Percentiles rank a stretch among this genome's conserved stretches.
These are phyloP conservation scores for Scolecobasidium constrictum DNA, from an alignment of 2,329 filamentous ascomycete genomes.

Conservation along the genomic window DNA sequence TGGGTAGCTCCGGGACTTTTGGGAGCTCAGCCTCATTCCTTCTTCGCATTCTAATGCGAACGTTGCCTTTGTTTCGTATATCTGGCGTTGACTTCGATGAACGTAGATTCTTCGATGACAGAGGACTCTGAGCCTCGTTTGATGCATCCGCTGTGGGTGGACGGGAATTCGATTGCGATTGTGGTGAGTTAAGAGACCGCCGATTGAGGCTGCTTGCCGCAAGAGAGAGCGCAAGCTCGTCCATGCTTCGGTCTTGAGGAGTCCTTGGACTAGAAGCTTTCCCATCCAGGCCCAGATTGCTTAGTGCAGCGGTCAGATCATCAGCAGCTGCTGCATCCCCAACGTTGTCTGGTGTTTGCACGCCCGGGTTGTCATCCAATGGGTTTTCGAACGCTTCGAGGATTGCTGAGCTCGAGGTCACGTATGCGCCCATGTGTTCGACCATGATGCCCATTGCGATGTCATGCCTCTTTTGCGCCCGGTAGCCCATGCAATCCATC, in stretches of 20 bases:
- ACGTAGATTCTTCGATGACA: background rate
- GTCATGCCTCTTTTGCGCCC: constrained; percentile 56
- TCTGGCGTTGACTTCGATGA: background rate
- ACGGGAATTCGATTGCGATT: background rate
- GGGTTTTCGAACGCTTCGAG: constrained; percentile 26
- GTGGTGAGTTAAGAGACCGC: background rate
- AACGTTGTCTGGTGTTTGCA: background rate
- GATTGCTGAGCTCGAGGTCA: constrained; percentile 50
- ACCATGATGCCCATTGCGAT: constrained; percentile 60
- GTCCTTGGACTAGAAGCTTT: background rate
- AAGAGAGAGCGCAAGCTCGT: background rate
- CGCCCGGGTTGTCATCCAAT: background rate
- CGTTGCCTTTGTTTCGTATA: background rate
- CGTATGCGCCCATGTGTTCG: constrained; percentile 62
- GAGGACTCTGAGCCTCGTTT: background rate
- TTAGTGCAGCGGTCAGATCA: background rate
- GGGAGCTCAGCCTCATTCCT: background rate
- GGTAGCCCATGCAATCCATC: constrained; percentile 80
- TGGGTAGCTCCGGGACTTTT: background rate
- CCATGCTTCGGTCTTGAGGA: background rate
- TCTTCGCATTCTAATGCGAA: background rate
- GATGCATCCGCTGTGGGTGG: background rate
- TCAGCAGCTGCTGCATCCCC: background rate
- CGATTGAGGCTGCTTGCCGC: background rate
- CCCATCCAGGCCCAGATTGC: background rate